Conservation (phyloP, 805 yeast species). For the Pichia scutulata region DNA sequence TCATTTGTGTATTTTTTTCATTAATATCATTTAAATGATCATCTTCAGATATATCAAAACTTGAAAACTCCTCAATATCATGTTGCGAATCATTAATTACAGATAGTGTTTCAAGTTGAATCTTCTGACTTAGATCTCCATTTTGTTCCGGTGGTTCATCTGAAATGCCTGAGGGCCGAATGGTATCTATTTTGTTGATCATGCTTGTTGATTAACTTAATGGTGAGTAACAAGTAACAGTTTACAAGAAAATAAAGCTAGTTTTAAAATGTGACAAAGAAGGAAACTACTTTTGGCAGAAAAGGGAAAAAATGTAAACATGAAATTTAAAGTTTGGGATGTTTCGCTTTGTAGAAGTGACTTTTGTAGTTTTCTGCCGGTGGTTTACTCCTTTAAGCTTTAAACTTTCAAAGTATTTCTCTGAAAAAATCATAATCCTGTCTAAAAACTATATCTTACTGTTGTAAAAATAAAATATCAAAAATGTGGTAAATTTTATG, state of each 20-base stretch:
- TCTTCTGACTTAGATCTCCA: background rate
- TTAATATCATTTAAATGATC: background rate
- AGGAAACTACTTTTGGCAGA: background rate
- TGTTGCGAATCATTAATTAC: background rate
- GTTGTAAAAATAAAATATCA: no score
- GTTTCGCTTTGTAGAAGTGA: background rate
- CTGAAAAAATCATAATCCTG: no score
- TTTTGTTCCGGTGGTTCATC: background rate
- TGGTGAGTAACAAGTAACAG: background rate
- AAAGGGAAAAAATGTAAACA: background rate
- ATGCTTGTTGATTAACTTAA: background rate
- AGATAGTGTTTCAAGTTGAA: background rate
- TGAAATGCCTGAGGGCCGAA: background rate
- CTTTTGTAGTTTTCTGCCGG: no score
- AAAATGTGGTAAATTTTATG: no score
- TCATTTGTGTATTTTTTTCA: background rate
- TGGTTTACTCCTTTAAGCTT: no score
- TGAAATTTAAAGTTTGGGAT: background rate
- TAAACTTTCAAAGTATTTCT: no score
- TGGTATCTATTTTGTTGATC: background rate
- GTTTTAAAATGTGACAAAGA: background rate
- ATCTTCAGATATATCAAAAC: constrained; percentile 13
- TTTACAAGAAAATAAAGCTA: background rate
- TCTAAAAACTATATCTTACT: no score
- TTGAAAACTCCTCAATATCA: constrained; percentile 12